Evolutionary conservation across 768 basidiomycete genomes (phyloP).

Genomic region (Tulasnella sp.): DNA sequence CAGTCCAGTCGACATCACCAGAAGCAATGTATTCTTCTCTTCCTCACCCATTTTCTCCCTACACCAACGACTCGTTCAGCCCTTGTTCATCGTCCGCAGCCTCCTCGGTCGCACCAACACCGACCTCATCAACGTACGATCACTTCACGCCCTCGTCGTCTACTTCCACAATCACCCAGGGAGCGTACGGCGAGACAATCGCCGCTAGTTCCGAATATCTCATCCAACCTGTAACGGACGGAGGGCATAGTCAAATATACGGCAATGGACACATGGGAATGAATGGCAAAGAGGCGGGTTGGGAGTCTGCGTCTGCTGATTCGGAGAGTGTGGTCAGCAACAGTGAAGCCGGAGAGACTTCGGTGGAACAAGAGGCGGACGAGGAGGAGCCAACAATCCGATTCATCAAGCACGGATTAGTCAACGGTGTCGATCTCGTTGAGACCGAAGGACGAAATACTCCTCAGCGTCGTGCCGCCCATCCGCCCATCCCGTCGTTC

Average conservation of each 20-base stretch:
- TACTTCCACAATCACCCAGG: too few species aligned
- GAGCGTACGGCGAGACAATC: not conserved
- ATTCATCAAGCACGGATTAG: slow-evolving; percentile 30
- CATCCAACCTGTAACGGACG: not conserved
- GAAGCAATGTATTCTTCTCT: not conserved
- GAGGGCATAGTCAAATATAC: not conserved
- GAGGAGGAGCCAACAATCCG: slow-evolving; percentile 79
- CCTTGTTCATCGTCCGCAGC: not conserved
- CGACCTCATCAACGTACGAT: too few species aligned
- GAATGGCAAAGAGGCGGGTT: not conserved
- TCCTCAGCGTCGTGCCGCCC: too few species aligned
- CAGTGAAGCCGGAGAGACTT: not conserved
- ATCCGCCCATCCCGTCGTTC: not conserved
- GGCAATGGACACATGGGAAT: not conserved
- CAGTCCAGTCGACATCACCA: not conserved
- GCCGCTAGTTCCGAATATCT: not conserved
- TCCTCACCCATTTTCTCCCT: not conserved
- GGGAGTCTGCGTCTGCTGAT: not conserved
- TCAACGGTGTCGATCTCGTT: slow-evolving; percentile 30
- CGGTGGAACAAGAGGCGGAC: slow-evolving; percentile 37
- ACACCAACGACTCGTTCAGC: not conserved
- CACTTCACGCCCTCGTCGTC: too few species aligned
- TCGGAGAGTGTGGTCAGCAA: not conserved
- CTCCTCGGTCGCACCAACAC: not conserved
- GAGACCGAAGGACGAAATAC: slow-evolving; percentile 20